Evolutionary conservation across 176 grass and related monocot species (phyloP).

Genomic region (Carex littledalei): DNA sequence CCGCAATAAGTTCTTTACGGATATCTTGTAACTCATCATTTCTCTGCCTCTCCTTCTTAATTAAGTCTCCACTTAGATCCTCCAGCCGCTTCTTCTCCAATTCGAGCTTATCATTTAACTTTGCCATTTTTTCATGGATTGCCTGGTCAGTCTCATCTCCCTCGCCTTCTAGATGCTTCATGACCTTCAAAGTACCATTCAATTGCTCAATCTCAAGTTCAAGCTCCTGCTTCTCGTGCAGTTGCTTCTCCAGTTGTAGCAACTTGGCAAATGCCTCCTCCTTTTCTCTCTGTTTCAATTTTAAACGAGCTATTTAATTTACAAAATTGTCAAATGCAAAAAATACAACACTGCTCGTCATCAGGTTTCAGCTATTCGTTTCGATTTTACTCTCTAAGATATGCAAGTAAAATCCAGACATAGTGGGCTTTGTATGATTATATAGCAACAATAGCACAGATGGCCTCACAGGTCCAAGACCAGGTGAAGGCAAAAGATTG

Average conservation of each 20-base stretch:
- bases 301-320: background rate
- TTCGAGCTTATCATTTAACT: conserved; percentile 57
- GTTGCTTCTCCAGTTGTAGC: conserved; percentile 69
- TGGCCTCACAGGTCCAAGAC: background rate
- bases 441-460: background rate
- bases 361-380: background rate
- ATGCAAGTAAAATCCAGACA: background rate
- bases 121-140: conserved; percentile 75
- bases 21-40: conserved; percentile 80
- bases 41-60: conserved; percentile 72
- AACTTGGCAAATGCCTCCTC: conserved; percentile 71
- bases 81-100: conserved; percentile 54
- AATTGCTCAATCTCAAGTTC: conserved; percentile 76
- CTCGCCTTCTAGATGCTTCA: conserved; percentile 83
- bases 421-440: background rate
- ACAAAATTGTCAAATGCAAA: background rate
- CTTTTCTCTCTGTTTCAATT: conserved; percentile 72
- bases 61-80: conserved; percentile 49
- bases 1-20: conserved; percentile 70
- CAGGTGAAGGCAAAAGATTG: background rate
- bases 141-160: conserved; percentile 82
- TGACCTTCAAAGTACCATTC: conserved; percentile 82
- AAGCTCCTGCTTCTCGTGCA: conserved; percentile 79
- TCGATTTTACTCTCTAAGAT: background rate
- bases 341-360: background rate